phyloP scores from a whole-genome alignment of 1,284 basidiomycete species.

The Vanrija pseudolonga region DNA sequence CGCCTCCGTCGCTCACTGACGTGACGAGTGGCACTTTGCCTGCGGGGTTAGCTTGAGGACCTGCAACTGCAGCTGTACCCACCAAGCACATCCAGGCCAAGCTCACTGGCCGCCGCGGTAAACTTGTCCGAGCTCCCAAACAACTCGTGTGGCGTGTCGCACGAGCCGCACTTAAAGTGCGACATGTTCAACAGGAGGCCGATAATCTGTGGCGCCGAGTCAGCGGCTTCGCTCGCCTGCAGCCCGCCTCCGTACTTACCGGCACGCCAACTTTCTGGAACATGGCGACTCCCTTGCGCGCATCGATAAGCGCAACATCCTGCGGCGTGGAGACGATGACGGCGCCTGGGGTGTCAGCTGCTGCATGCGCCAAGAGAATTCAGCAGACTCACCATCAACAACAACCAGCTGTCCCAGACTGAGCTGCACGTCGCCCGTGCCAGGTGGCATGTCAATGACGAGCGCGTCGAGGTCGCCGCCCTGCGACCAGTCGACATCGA shows the following conservation, averaged over 20 bases:
- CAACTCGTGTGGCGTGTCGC: slow-evolving; percentile 66
- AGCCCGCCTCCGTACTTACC: slow-evolving; percentile 50
- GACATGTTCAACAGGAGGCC: slow-evolving; percentile 90
- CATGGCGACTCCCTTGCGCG: slow-evolving; percentile 89
- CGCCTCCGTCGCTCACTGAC: slow-evolving; percentile 70
- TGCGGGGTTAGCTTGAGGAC: slow-evolving; percentile 13
- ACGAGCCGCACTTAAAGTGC: slow-evolving; percentile 73
- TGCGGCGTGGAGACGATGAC: slow-evolving; percentile 95
- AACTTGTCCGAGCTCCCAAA: slow-evolving; percentile 74
- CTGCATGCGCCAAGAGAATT: background rate
- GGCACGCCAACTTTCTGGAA: slow-evolving; percentile 86
- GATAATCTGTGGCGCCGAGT: slow-evolving; percentile 59
- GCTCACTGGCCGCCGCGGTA: slow-evolving; percentile 59
- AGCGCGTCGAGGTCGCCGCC: slow-evolving; percentile 66
- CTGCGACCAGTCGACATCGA: slow-evolving; percentile 86
- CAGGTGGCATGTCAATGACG: slow-evolving; percentile 95
- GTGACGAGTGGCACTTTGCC: slow-evolving; percentile 72
- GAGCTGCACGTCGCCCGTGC: slow-evolving; percentile 92
- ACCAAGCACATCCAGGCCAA: slow-evolving; percentile 69
- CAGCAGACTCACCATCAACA: slow-evolving; percentile 64
- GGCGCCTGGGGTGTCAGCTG: slow-evolving; percentile 57
- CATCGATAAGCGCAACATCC: slow-evolving; percentile 87
- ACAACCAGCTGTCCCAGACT: slow-evolving; percentile 85
- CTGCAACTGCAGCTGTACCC: slow-evolving; percentile 24
- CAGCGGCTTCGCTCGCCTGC: too few relatives aligned